Conservation (phyloP, 2,329 filamentous ascomycete species). For the Talaromyces verruculosus region DNA sequence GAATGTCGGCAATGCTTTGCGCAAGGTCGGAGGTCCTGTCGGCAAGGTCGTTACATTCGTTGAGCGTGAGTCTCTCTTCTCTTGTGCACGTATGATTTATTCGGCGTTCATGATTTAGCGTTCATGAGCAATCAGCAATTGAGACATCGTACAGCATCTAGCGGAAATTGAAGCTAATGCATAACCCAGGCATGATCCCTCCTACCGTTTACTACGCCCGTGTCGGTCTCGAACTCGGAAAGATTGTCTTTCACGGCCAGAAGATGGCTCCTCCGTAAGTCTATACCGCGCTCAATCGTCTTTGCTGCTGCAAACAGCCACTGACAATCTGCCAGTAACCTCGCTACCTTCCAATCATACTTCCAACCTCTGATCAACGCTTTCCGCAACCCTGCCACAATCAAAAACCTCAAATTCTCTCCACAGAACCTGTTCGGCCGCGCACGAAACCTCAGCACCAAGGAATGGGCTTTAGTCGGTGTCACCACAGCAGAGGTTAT, state of each 20-base stretch:
- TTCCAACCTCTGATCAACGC: constrained; percentile 72
- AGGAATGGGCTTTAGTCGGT: constrained; percentile 70
- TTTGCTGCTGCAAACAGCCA: constrained; percentile 11
- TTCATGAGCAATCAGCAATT: neutral
- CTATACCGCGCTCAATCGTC: constrained; percentile 6
- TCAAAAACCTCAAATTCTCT: constrained; percentile 56
- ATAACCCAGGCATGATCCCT: constrained; percentile 71
- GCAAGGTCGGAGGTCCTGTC: constrained; percentile 78
- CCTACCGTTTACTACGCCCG: constrained; percentile 87
- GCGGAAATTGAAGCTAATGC: neutral
- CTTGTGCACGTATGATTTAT: too few species aligned
- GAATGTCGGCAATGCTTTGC: constrained; percentile 64
- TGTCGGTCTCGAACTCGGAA: constrained; percentile 82
- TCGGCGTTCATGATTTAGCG: too few species aligned
- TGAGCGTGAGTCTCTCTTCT: constrained; percentile 67
- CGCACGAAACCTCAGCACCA: constrained; percentile 67
- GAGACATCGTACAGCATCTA: neutral
- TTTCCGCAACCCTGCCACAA: constrained; percentile 66
- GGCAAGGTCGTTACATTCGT: constrained; percentile 75
- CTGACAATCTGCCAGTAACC: constrained; percentile 55
- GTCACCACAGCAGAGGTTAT: constrained; percentile 82
- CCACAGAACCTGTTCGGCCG: constrained; percentile 56
- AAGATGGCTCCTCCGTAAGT: constrained; percentile 95
- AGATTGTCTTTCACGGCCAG: constrained; percentile 82
- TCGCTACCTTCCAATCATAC: constrained; percentile 82